Percentiles rank a stretch among this genome's conserved stretches.
These are phyloP conservation scores for Dothistroma septosporum DNA, from an alignment of 2,329 filamentous ascomycete species.

Conservation along the genomic window DNA sequence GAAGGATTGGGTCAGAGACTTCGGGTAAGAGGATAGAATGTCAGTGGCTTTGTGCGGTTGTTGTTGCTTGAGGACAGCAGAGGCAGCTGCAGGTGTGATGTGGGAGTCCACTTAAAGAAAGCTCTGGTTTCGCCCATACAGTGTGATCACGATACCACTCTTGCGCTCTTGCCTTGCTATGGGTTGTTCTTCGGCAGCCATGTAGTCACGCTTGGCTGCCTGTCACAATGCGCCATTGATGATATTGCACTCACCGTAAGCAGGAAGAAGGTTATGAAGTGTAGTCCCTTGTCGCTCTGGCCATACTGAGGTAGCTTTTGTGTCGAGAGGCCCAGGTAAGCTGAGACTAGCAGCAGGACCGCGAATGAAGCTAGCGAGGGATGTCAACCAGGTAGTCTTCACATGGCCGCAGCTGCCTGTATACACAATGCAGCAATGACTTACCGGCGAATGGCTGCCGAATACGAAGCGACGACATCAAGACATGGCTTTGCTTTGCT, in stretches of 20 bases:
- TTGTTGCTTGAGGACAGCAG: too few relatives aligned
- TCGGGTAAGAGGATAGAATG: not conserved
- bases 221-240: not conserved
- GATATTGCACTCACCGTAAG: conserved; percentile 57
- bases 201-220: not conserved
- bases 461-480: conserved; percentile 65
- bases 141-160: not conserved
- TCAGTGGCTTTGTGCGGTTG: not conserved
- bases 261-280: conserved; percentile 83
- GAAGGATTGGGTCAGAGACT: conserved; percentile 8
- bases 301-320: conserved; percentile 59
- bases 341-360: conserved; percentile 64
- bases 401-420: not conserved
- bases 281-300: conserved; percentile 75
- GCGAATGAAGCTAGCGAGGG: conserved; percentile 44
- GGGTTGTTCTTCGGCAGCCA: not conserved
- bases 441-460: conserved; percentile 82
- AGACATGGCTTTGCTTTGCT: conserved; percentile 8
- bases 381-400: conserved; percentile 8
- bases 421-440: conserved; percentile 30
- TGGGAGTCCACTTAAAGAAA: too few relatives aligned
- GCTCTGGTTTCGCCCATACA: not conserved
- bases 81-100: too few relatives aligned
- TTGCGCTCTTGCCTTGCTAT: not conserved
- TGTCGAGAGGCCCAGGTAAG: conserved; percentile 72